A percentile compares a stretch with the other conserved stretches of the same genome.
Evolutionary conservation across 768 basidiomycete genomes (phyloP).

Genomic region (Boletus subcaerulescens): DNA sequence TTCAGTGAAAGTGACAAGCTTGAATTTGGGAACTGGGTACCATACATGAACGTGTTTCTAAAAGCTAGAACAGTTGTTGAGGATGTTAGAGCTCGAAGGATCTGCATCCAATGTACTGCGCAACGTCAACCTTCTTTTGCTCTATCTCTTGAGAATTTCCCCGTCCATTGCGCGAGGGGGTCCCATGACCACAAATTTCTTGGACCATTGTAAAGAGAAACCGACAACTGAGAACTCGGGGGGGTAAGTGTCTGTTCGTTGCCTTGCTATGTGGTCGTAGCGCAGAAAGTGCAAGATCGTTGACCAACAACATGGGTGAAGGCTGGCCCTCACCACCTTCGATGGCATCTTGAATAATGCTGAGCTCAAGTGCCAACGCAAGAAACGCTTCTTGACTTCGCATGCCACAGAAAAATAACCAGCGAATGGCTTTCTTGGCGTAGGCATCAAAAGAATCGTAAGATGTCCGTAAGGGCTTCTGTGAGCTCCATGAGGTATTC

Average conservation of each 20-base stretch:
- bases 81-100: no score
- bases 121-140: no score
- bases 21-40: no score
- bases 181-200: conserved; percentile 89
- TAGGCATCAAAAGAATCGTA: conserved; percentile 75
- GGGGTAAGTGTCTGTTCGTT: conserved; percentile 83
- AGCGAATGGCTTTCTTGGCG: conserved; percentile 78
- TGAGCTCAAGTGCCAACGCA: conserved; percentile 82
- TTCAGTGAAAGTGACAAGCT: no score
- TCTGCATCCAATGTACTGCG: no score
- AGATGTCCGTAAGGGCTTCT: no score
- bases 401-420: conserved; percentile 91
- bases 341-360: conserved; percentile 80
- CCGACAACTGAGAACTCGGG: conserved; percentile 69
- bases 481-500: no score
- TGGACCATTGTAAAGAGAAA: conserved; percentile 93
- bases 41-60: no score
- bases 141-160: no score
- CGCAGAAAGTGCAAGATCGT: conserved; percentile 72
- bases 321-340: conserved; percentile 93
- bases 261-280: conserved; percentile 79
- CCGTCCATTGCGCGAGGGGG: conserved; percentile 81
- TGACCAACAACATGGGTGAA: conserved; percentile 90
- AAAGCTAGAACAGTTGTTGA: no score
- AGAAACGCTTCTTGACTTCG: conserved; percentile 96